Evolutionary conservation across 108 stramenopile genomes (phyloP), one percentile per base, ranked within the genome.

Genomic region (Cyclostephanos tholiformis): DNA sequence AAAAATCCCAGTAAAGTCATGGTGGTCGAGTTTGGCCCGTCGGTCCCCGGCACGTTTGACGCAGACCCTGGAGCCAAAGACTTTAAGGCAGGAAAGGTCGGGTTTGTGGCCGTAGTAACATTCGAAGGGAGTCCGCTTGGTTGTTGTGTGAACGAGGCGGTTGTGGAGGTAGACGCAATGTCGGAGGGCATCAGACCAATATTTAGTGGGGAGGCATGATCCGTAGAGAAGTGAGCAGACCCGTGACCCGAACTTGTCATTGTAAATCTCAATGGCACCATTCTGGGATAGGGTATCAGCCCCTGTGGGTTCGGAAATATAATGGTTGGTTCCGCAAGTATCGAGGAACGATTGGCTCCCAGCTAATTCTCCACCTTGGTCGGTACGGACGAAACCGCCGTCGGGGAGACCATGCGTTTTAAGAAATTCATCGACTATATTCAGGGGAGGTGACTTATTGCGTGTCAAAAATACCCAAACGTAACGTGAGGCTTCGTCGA

Each of bases 41-140:
- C 41, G 41, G 0, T 7, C 8, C 9, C 41, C 41, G 7, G 41
- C 3, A 41, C 3, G 1, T 7, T 41, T 41, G 13, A 29, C 57
- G 29, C 57, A 29, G 6, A 58, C 57, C 6, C 57, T 25, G 57
- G 57, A 58, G 25, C 57, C 57, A 58, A 58, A 58, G 0, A 58
- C 27, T 29, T 30, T 26, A 3, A 58, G 26, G 29, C 11, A 6
- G 41, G 6, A 7, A 0, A 41, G 41, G 12, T 41, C 41, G 6
- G 9, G 41, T 7, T 41, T 41, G n/a, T n/a, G n/a, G n/a, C n/a
- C 41, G 41, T 41, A 3, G 3, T 9, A 12, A 41, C 41, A 3
- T 41, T 41, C 25, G 25, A 26, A 58, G 10, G 57, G 57, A 2
- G 52, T 53, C 25, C 3, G 4, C 27, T 30, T 17, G 8, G 57